Conservation (phyloP, 2,329 filamentous ascomycete species). For the Elsinoe fawcettii region DNA sequence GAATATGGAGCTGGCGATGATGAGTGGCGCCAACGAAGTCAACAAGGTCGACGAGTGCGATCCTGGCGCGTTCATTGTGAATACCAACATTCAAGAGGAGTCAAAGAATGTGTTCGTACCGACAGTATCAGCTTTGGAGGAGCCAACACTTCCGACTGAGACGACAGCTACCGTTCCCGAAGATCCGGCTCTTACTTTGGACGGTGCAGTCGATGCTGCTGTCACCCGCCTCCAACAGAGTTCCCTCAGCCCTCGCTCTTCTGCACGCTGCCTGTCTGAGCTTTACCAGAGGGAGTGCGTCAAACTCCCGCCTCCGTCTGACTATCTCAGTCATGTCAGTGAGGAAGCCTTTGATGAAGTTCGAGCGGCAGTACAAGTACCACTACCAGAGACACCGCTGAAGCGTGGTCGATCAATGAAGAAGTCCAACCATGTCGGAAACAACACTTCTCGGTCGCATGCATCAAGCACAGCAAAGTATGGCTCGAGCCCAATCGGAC, state of each 20-base stretch:
- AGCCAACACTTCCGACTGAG: constrained; percentile 11
- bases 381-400: not conserved
- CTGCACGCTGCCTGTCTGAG: not conserved
- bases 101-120: too few relatives aligned
- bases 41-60: not conserved
- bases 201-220: constrained; percentile 5
- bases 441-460: not conserved
- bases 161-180: constrained; percentile 12
- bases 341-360: constrained; percentile 7
- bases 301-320: not conserved
- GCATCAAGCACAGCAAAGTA: not conserved
- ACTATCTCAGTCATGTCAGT: not conserved
- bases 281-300: constrained; percentile 11
- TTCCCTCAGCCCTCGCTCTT: not conserved
- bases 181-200: constrained; percentile 18
- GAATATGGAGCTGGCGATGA: not conserved
- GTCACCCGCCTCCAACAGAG: not conserved
- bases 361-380: not conserved
- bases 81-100: not conserved
- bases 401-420: not conserved
- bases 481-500: not conserved
- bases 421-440: not conserved
- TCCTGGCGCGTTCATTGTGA: not conserved
- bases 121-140: not conserved
- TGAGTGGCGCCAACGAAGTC: not conserved